phyloP scores from a whole-genome alignment of 441 rosid species.

The Syzygium malaccense region DNA sequence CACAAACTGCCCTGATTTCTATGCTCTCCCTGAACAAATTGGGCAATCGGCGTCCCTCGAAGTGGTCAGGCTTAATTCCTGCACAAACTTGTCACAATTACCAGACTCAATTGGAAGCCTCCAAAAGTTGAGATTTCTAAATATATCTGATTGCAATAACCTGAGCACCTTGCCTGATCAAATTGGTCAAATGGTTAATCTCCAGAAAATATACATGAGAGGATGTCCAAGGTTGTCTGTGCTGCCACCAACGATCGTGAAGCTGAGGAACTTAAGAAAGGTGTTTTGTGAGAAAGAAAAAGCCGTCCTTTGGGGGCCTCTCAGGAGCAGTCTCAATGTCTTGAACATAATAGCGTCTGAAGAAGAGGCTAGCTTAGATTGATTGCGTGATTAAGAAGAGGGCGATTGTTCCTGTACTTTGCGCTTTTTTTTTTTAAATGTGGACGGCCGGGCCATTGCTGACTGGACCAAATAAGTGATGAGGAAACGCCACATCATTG shows the following conservation, averaged over 20 bases:
- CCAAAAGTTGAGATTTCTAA: neutral
- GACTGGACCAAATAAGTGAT: constrained; percentile 15
- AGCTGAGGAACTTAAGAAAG: neutral
- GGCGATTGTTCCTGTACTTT: neutral
- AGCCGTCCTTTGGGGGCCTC: no score
- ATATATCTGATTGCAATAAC: neutral
- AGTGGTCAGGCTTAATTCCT: neutral
- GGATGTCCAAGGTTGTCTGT: neutral
- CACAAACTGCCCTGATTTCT: neutral
- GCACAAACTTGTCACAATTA: neutral
- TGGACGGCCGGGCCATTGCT: neutral
- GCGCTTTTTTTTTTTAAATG: neutral
- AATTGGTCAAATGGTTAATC: neutral
- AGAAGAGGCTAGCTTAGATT: no score
- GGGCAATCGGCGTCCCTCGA: neutral
- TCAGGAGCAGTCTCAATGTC: no score
- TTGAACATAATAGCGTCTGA: no score
- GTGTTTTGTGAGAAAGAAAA: no score
- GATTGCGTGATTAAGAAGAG: no score
- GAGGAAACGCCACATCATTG: constrained; percentile 6
- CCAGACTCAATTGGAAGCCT: neutral
- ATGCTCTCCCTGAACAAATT: neutral
- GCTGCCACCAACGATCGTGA: neutral
- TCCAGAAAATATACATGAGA: neutral
- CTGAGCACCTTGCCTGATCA: neutral